Conservation (phyloP, 176 grass and related monocot species). For the Alloteropsis semialata region DNA sequence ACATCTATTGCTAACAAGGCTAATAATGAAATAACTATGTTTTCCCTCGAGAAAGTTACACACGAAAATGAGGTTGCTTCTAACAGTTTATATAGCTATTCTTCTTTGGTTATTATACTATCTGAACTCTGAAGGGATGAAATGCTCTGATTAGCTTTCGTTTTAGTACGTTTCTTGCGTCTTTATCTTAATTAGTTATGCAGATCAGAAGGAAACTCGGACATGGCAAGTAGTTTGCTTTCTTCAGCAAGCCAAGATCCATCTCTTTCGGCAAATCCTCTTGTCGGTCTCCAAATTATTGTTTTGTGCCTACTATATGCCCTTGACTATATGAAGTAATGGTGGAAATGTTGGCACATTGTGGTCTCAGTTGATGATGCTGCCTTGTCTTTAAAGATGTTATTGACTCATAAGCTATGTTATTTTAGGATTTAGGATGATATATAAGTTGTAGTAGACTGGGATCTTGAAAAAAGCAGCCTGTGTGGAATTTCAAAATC, state of each 20-base stretch:
- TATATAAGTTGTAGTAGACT: neutral
- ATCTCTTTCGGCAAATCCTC: neutral
- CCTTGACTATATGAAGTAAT: neutral
- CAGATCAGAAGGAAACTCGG: neutral
- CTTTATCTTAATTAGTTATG: neutral
- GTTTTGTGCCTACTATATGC: neutral
- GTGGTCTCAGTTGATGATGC: neutral
- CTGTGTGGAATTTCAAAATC: too few species aligned
- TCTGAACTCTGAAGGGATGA: neutral
- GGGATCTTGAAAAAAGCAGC: neutral
- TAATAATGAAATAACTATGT: neutral
- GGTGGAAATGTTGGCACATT: slow-evolving; percentile 1
- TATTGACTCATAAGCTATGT: neutral
- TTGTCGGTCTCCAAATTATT: neutral
- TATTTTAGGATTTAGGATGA: neutral
- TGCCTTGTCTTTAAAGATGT: neutral
- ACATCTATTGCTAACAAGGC: neutral
- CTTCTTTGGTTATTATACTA: neutral
- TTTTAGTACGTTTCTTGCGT: neutral
- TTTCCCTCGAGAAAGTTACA: neutral
- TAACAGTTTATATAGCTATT: neutral
- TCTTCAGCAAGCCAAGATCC: neutral
- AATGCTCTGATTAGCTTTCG: neutral
- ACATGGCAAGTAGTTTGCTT: neutral
- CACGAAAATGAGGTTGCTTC: neutral